Evolutionary conservation across 768 basidiomycete species (phyloP), one percentile per base, ranked within the genome.

Genomic region (Rhizopogon vesiculosus): DNA sequence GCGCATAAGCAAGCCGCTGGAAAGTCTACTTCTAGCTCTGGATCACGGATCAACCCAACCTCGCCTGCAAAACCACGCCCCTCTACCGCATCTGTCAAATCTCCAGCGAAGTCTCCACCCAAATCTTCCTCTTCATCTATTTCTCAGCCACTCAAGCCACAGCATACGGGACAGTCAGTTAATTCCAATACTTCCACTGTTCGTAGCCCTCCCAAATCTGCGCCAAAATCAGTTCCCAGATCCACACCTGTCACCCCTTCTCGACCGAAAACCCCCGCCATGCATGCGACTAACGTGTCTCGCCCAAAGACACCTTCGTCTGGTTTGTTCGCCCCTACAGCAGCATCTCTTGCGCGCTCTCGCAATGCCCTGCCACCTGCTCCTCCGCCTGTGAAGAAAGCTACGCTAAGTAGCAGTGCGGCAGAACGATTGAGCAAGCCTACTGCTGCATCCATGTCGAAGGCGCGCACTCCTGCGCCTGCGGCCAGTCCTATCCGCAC

Each of bases 281-380:
- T 51, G 44, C 69, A 64, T 15, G 51, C 63, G 45, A 58, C 58
- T 3, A 28, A 61, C 43, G 49, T 55, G 22, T 7, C 64, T 29
- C 76, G 80, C 54, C 78, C 81, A 38, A 88, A 85, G 70, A 85
- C 85, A 0, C 83, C 86, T 3, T 80, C 83, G 5, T 74, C 82
- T 2, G 85, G 87, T 12, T 68, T 91, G 19, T 91, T 86, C 63
- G 89, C 91, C 7, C 91, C 91, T 0, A 93, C 91, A 1, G 91
- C 89, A 0, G 87, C 90, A 3, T 90, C 89, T 8, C 80, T 92
- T 7, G 91, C 91, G 0, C 80, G 77, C 49, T 77, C 85, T 35
- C 84, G 87, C 48, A 82, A 79, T 62, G 76, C 79, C 0, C 74
- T 73, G 7, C 75, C 75, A 2, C 71, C 69, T 1, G 70, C 75